phyloP scores from a whole-genome alignment of 2,329 filamentous ascomycete genomes.

The Akanthomyces uredinophilus region DNA sequence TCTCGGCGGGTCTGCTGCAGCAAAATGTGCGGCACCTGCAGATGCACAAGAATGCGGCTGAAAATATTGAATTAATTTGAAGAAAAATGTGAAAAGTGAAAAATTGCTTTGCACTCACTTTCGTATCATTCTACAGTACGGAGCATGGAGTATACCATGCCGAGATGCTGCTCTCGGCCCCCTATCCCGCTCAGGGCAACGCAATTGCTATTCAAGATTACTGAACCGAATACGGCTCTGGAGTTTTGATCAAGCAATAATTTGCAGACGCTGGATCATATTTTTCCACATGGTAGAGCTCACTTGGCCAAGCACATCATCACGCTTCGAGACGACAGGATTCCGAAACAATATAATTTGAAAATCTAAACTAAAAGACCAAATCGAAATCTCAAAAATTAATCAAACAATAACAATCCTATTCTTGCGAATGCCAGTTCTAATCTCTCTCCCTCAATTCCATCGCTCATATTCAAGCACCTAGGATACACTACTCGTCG shows the following conservation, averaged over 20 bases:
- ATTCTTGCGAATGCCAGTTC: slow-evolving; percentile 6
- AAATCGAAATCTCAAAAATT: not conserved
- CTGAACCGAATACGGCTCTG: too few species aligned
- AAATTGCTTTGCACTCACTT: not conserved
- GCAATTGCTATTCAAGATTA: too few species aligned
- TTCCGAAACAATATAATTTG: not conserved
- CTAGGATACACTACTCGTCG: not conserved
- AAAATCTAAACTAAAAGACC: not conserved
- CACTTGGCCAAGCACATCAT: too few species aligned
- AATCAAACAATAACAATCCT: not conserved
- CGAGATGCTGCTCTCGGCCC: too few species aligned
- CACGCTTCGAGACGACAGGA: too few species aligned
- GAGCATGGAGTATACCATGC: too few species aligned
- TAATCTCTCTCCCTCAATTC: not conserved
- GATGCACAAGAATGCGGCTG: not conserved
- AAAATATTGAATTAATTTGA: not conserved
- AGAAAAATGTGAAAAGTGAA: not conserved
- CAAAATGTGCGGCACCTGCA: not conserved
- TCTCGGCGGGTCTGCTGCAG: not conserved
- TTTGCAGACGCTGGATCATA: too few species aligned
- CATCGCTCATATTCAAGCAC: not conserved
- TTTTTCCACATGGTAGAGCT: too few species aligned
- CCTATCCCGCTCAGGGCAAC: too few species aligned
- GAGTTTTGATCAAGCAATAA: too few species aligned
- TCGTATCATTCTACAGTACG: too few species aligned